Evolutionary conservation across 2,329 filamentous ascomycete species (phyloP), one percentile per base, ranked within the genome.

Genomic region (Diaporthe nobilis): DNA sequence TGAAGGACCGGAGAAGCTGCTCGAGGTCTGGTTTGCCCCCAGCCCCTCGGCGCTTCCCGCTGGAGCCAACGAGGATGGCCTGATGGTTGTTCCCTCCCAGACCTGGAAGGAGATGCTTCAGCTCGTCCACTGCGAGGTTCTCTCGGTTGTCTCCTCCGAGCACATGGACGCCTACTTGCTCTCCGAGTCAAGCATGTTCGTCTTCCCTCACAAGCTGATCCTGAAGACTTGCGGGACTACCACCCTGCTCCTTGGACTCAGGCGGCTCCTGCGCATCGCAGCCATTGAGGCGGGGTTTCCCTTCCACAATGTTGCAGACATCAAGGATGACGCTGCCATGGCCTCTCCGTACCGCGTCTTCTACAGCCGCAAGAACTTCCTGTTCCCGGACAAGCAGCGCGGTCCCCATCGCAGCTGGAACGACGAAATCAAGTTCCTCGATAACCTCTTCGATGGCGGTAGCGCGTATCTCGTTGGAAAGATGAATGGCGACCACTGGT

Each of bases 401-500:
- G 96, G 96, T 10, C 97, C 97, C 73, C 97, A 99, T 85, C 94
- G 95, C 78, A 98, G 96, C 92, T 99, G 97, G 97, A 94, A 95
- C 80, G 94, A 98, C 83, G 97, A 99, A 84, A 96, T 98, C 82
- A 94, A 93, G 81, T 98, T 93, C 81, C 90, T 99, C 78, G 97
- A 99, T 86, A 93, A 94, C 83, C 94, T 96, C 85, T 98, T 99
- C 83, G 89, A 94, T 77, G 93, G 94, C 74, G 97, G 97, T 73
- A 98, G 96, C 84, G 97, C 97, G 70, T 99, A 99, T 85, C 98
- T 98, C 96, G 97, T 99, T 79, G 97, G 97, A 82, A 98, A 98
- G 87, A 98, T 98, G 96, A 99, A 99, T 80, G 96, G 97, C 75
- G 97, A 99, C 84, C 97, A 99, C 81, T 99, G 97, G 97, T 98